Percentiles rank a stretch among this genome's conserved stretches.
Conservation (phyloP, 495 filamentous ascomycete genomes). For the Xylaria nigripes region DNA sequence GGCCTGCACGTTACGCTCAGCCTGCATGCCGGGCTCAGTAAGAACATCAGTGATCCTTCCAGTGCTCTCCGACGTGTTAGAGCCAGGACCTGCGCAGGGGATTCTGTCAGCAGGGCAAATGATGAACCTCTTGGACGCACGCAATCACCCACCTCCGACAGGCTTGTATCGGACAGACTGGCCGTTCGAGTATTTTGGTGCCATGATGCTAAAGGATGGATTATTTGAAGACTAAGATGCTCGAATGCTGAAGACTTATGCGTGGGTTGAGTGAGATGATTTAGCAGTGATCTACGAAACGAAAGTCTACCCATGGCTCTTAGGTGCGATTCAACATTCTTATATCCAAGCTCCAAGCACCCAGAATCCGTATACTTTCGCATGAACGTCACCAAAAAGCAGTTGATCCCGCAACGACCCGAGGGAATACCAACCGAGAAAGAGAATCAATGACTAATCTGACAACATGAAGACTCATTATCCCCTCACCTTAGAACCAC, state of each 20-base stretch:
- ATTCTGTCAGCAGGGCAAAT: background rate
- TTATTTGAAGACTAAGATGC: background rate
- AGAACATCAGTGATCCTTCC: constrained; percentile 32
- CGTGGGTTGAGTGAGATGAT: too few relatives aligned
- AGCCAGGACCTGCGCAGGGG: constrained; percentile 21
- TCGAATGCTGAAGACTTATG: too few relatives aligned
- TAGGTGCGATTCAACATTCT: background rate
- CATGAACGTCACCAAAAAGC: constrained; percentile 6
- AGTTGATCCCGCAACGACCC: background rate
- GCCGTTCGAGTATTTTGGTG: constrained; percentile 21
- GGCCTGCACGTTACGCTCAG: constrained; percentile 35
- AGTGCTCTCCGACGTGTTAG: constrained; percentile 20
- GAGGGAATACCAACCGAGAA: too few relatives aligned
- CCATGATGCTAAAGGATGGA: constrained; percentile 3
- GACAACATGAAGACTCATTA: background rate
- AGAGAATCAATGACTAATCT: too few relatives aligned
- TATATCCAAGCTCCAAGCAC: background rate
- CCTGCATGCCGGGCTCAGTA: constrained; percentile 33
- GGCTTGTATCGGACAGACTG: constrained; percentile 36
- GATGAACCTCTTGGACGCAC: background rate
- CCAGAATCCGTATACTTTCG: background rate
- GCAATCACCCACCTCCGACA: constrained; percentile 26
- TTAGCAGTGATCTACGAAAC: too few relatives aligned
- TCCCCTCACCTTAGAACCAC: background rate
- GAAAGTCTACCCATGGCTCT: too few relatives aligned